Conservation (phyloP, 2,329 filamentous ascomycete genomes). For the Nothopassalora personata region DNA sequence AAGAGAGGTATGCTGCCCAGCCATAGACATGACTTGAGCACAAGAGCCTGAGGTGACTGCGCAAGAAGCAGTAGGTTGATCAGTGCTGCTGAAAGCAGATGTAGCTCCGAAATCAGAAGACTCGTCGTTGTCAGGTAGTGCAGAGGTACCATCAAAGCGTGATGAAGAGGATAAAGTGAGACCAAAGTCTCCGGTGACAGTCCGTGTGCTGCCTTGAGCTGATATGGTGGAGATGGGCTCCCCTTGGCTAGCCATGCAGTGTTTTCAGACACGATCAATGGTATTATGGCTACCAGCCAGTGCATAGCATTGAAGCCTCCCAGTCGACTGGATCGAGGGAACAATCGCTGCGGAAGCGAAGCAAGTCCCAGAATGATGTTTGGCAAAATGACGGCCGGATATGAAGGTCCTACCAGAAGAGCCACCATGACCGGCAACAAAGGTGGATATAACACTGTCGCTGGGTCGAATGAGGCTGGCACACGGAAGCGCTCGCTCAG, state of each 20-base stretch:
- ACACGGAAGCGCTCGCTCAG: conserved; percentile 51
- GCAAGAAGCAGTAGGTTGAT: conserved; percentile 77
- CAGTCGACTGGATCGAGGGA: conserved; percentile 58
- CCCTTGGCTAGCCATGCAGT: conserved; percentile 34
- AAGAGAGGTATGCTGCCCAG: conserved; percentile 69
- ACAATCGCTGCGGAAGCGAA: conserved; percentile 65
- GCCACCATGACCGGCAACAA: conserved; percentile 71
- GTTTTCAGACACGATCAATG: conserved; percentile 53
- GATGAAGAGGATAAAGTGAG: conserved; percentile 77
- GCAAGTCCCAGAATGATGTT: conserved; percentile 79
- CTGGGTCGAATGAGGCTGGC: conserved; percentile 79
- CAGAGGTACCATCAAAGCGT: conserved; percentile 66
- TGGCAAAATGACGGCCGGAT: conserved; percentile 60
- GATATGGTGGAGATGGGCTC: conserved; percentile 18
- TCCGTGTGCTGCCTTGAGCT: conserved; percentile 15
- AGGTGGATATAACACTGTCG: conserved; percentile 81
- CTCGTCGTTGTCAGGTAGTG: conserved; percentile 83
- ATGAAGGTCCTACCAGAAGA: conserved; percentile 62
- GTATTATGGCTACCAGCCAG: conserved; percentile 71
- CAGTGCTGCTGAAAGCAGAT: conserved; percentile 75
- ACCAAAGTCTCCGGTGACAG: conserved; percentile 53
- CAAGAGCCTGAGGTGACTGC: conserved; percentile 51
- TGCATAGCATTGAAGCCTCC: conserved; percentile 63
- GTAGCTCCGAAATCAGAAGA: conserved; percentile 77
- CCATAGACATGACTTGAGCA: conserved; percentile 44